Conservation (phyloP, 2,329 filamentous ascomycete species). For the Fusarium foetens region DNA sequence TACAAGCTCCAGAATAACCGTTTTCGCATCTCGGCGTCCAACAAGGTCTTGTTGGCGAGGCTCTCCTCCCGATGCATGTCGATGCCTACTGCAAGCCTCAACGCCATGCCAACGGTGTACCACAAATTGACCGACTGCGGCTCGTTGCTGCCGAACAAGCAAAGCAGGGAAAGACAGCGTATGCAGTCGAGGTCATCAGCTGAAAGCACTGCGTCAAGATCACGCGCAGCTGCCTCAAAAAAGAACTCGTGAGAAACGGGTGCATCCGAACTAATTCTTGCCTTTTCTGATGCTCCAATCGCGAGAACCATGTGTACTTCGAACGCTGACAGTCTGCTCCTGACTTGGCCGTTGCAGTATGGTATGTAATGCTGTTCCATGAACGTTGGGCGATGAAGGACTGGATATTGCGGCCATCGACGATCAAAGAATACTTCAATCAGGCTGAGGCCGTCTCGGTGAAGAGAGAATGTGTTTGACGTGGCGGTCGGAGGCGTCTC, state of each 20-base stretch:
- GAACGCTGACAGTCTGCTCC: constrained; percentile 24
- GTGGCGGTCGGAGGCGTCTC: constrained; percentile 17
- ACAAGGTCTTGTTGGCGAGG: constrained; percentile 10
- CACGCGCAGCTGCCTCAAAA: constrained; percentile 29
- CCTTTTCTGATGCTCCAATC: constrained; percentile 36
- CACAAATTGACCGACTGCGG: constrained; percentile 39
- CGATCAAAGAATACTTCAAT: constrained; percentile 37
- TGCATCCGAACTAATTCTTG: constrained; percentile 14
- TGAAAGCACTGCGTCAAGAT: constrained; percentile 26
- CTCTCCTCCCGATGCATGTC: constrained; percentile 38
- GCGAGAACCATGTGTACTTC: constrained; percentile 41
- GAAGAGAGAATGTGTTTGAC: constrained; percentile 15
- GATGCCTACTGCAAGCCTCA: constrained; percentile 37
- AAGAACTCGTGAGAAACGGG: constrained; percentile 33
- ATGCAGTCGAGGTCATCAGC: constrained; percentile 37
- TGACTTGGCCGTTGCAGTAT: constrained; percentile 10
- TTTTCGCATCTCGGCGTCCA: constrained; percentile 38
- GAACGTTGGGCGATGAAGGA: constrained; percentile 36
- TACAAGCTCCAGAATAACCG: constrained; percentile 39
- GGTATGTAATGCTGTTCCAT: constrained; percentile 38
- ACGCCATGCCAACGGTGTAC: constrained; percentile 38
- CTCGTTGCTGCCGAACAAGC: constrained; percentile 40
- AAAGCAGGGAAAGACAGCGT: constrained; percentile 34
- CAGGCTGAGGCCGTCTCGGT: constrained; percentile 26
- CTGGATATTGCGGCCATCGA: constrained; percentile 38